Base-by-base conservation (phyloP, 352 stramenopile genomes). In the Phytopythium mirpurense region DNA sequence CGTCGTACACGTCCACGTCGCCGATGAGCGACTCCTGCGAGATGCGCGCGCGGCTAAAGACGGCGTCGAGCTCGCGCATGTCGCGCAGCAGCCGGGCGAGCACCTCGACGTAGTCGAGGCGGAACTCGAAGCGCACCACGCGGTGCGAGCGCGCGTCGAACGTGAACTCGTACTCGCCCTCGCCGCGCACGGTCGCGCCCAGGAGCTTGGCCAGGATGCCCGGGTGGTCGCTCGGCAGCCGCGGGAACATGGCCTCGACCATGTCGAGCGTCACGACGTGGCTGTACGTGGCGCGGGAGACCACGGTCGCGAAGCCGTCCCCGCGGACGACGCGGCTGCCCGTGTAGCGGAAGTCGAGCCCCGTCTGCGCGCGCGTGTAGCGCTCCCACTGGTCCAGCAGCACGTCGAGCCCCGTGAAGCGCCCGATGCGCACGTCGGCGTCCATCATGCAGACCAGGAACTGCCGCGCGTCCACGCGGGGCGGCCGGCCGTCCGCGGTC, bases 21-120 rank as follows among this genome's bases (percentile, higher is more conserved):
- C 74, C 74, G 19, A 86, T 86, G 41, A 78, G 54, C 21, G 46
- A 74, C 24, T 86, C 74, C 31, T 86, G 67, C 7, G 69, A 72
- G 29, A 86, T 75, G 51, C 62, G 58, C 27, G 74, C 71, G 32
- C 54, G 50, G 27, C 72, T 47, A 16, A 87, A 72, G 31, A 87
- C 41, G 6, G 63, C 32, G 16, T 63, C 71, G 2, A 87, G 49
- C 1, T 76, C 63, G 14, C 48, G 38, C 2, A 73, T 63, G 24
- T 83, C 62, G 24, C 58, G 67, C 37, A 87, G 60, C 24, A 87
- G 44, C 0, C 51, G 51, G 7, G 72, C 53, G 32, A 83, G 85
- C 12, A 64, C 63, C 16, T 58, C 35, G 0, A 79, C 35, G 3
- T 83, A 63, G 27, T 83, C 72, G 8, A 85, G 42, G 11, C 65